These are phyloP conservation scores for Zygnema cylindricum DNA, from an alignment of 139 green algal genomes.

Conservation along the genomic window DNA sequence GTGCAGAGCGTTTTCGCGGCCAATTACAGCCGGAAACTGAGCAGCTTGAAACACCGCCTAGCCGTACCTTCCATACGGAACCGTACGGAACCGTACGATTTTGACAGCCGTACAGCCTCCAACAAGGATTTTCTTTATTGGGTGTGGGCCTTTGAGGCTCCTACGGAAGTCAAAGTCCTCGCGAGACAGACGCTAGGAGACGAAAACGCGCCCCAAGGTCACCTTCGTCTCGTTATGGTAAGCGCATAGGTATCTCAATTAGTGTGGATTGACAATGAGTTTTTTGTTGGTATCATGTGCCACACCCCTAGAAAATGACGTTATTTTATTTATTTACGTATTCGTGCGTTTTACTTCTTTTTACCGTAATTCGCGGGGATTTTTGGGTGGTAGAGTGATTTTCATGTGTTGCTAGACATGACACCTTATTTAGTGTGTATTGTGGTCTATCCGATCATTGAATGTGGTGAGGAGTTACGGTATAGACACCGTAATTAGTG, in stretches of 20 bases:
- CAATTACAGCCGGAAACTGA: conserved; percentile 71
- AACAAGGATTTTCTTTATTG: conserved; percentile 58
- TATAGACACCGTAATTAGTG: too few species aligned
- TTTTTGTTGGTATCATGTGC: conserved; percentile 3
- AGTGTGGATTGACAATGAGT: neutral
- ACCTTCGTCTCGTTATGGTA: conserved; percentile 65
- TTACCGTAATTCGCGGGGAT: too few species aligned
- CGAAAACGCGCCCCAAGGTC: conserved; percentile 55
- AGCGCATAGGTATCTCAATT: neutral
- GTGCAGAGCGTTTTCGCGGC: conserved; percentile 57
- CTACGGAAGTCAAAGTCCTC: conserved; percentile 63
- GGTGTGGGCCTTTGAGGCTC: conserved; percentile 69
- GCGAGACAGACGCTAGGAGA: conserved; percentile 65
- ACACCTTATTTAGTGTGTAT: too few species aligned
- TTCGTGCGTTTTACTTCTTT: too few species aligned
- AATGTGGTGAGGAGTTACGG: too few species aligned
- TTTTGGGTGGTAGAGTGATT: too few species aligned
- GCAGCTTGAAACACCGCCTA: conserved; percentile 62
- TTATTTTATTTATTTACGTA: too few species aligned
- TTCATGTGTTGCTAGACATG: too few species aligned
- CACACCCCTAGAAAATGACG: too few species aligned
- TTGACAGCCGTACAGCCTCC: neutral
- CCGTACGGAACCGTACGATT: neutral
- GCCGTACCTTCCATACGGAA: too few species aligned
- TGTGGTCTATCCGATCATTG: too few species aligned